Base-by-base conservation (phyloP, 176 grass and related monocot species). In the Dendrocalamus sinicus region DNA sequence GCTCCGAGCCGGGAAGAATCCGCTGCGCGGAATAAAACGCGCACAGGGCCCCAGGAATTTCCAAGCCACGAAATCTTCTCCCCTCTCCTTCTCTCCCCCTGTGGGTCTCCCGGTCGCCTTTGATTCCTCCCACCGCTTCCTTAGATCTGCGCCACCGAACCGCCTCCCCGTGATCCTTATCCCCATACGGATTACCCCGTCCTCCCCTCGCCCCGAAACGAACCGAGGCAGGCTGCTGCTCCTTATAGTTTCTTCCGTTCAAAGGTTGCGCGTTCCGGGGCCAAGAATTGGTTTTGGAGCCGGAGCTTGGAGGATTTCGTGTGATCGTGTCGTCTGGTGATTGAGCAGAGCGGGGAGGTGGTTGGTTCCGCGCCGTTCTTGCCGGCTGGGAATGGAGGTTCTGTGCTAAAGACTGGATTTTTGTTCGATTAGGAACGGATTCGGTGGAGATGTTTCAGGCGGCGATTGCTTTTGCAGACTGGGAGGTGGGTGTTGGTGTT, bases 131-230 rank as follows among this genome's bases (percentile, higher is more conserved):
- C 58, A 15, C 44, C 82, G 58, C 84, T 66, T 79, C 58, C 74
- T 83, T 81, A 91, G 77, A 91, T 91, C 89, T 91, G 81, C n/a
- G 51, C 41, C 41, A 7, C 83, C 74, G 50, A 44, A 17, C 69
- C 19, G 48, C 46, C 32, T 26, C 8, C 28, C 72, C 48, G 19
- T 26, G 62, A 79, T 81, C 81, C 70, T 80, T 69, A 69, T 66
- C 62, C 80, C 30, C 75, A 3, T 26, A 8, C 28, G 62, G 67
- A 9, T 46, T 39, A 24, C 43, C 54, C 24, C 13, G 50, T 17
- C 80, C 12, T 16, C 22, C 16, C 41, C 39, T 22, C 47, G 65
- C 83, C 32, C 28, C 19, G 72, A 14, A 40, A 43, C 44, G 32
- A 47, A 72, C 71, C 70, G 63, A 32, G 43, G 70, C 61, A 12